A percentile compares a stretch with the other conserved stretches of the same genome.
These are phyloP conservation scores for Venturia nashicola DNA, from an alignment of 2,329 filamentous ascomycete species.

Conservation along the genomic window DNA sequence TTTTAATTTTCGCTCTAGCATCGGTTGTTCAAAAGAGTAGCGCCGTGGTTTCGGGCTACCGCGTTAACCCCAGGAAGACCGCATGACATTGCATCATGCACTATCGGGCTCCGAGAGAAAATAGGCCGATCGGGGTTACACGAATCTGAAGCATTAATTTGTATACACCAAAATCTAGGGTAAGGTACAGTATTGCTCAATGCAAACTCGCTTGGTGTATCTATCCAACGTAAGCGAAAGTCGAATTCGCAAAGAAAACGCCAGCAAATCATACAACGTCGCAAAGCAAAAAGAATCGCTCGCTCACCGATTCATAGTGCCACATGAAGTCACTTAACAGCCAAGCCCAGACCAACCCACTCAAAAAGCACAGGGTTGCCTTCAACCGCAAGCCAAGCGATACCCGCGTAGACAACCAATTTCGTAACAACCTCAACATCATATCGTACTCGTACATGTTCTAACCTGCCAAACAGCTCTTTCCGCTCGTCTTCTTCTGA, in stretches of 20 bases:
- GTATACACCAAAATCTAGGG: too few relatives aligned
- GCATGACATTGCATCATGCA: too few relatives aligned
- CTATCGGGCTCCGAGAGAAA: too few relatives aligned
- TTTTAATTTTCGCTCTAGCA: too few relatives aligned
- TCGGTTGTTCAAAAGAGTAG: too few relatives aligned
- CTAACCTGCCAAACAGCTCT: constrained; percentile 73
- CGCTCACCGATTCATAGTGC: background rate
- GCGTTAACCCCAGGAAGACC: too few relatives aligned
- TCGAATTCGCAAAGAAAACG: background rate
- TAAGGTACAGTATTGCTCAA: too few relatives aligned
- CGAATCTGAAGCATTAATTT: too few relatives aligned
- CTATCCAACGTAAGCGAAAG: background rate
- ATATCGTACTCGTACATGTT: constrained; percentile 81
- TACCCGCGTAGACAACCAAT: constrained; percentile 85
- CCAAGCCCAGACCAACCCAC: constrained; percentile 37
- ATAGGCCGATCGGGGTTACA: too few relatives aligned
- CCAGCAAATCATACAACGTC: background rate
- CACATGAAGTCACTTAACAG: background rate
- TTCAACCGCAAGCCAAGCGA: constrained; percentile 70
- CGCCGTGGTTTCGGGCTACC: too few relatives aligned
- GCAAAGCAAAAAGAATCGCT: background rate
- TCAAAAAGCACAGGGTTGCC: constrained; percentile 64
- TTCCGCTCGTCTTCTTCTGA: constrained; percentile 23
- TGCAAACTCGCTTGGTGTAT: background rate
- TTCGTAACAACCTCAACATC: constrained; percentile 99